Base-by-base conservation (phyloP, 139 green algal genomes). In the Coccomyxa sp. region DNA sequence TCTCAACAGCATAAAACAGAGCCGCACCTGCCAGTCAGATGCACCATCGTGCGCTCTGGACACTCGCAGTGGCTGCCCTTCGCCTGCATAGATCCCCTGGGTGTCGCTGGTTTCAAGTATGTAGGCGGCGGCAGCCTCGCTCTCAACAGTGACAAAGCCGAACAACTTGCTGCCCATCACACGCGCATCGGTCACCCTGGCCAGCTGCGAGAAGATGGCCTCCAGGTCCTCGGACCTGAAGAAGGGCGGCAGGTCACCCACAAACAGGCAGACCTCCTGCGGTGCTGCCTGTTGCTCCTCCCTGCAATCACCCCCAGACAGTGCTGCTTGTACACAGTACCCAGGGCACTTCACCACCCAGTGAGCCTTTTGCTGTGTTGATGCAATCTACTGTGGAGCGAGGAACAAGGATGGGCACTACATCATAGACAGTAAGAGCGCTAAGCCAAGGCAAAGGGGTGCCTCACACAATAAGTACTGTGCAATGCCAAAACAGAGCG, bases 61-160 rank as follows among this genome's bases (percentile, higher is more conserved):
- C 63, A 71, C 63, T 71, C 63, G 18, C 18, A 71, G 18, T 1
- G 21, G 18, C 63, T 71, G 63, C 63, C 63, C 63, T 28, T 71
- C 38, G 63, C 63, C 18, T 71, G 63, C 21, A 25, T 9, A 71
- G 63, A 21, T 25, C 9, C 18, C 18, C 63, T 9, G 63, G 21
- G 63, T 78, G 1, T 78, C 23, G 14, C 28, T 45, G 14, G 27
- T 78, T 32, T 80, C 74, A 1, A 80, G 13, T 18, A 80, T 60
- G 32, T 80, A 38, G 57, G 85, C 67, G 0, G 85, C 88, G 15
- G 90, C 86, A 18, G 74, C 51, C 1, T 28, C 27, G 21, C 27
- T 66, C 23, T 63, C 77, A 87, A 93, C 90, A 21, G 81, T 86
- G 9, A 93, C 90, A 88, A 93, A 91, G 25, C 84, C 90, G n/a